Conservation (phyloP, 139 green algal genomes). For the Chlorella sp. region DNA sequence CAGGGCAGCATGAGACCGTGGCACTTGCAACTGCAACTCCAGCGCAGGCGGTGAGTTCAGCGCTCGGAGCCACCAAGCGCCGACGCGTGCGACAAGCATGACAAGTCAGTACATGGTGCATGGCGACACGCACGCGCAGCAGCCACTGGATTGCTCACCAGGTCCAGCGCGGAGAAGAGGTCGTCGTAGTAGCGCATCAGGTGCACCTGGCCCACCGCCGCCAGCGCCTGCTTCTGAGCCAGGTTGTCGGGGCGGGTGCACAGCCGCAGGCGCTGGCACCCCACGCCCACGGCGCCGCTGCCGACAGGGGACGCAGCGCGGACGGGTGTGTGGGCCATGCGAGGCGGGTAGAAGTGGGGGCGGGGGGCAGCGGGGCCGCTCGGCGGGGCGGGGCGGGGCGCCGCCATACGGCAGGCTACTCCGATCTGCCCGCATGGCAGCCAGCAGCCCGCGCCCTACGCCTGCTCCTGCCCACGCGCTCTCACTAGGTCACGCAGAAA, state of each 20-base stretch:
- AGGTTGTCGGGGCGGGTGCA: constrained; percentile 62
- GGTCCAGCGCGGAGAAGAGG: constrained; percentile 80
- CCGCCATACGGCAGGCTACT: too few relatives aligned
- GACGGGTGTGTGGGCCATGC: neutral
- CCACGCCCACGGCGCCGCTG: constrained; percentile 90
- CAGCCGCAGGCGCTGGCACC: constrained; percentile 83
- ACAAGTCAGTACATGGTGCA: too few relatives aligned
- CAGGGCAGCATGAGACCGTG: too few relatives aligned
- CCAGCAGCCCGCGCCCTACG: too few relatives aligned
- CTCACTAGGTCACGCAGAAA: too few relatives aligned
- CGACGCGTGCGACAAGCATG: too few relatives aligned
- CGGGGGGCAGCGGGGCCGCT: neutral
- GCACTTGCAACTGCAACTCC: too few relatives aligned
- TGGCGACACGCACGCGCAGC: too few relatives aligned
- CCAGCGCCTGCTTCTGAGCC: constrained; percentile 87
- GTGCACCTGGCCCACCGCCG: constrained; percentile 86
- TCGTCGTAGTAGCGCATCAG: constrained; percentile 96
- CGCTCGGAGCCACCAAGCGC: too few relatives aligned
- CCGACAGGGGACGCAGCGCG: neutral
- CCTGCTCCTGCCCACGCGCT: too few relatives aligned
- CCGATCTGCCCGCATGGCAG: too few relatives aligned
- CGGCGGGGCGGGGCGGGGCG: neutral
- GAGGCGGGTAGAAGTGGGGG: neutral
- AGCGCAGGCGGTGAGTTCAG: too few relatives aligned
- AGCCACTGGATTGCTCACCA: constrained; percentile 55